Conservation (phyloP, 352 stramenopile species). For the Phytophthora rubi region DNA sequence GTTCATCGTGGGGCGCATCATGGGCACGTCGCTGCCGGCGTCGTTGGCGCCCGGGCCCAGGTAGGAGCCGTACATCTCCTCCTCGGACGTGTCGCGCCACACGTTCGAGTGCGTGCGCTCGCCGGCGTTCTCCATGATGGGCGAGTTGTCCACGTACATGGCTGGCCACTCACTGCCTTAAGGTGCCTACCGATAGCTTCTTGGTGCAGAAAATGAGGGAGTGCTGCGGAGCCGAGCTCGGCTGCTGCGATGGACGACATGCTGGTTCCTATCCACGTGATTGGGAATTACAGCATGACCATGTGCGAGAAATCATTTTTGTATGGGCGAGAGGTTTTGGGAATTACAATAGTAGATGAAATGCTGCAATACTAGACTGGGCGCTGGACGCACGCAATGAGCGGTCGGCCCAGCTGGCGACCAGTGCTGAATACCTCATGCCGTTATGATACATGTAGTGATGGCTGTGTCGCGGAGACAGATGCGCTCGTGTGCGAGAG, state of each 20-base stretch:
- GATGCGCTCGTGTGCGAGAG: not conserved
- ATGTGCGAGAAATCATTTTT: not conserved
- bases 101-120: slow-evolving; percentile 52
- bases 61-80: slow-evolving; percentile 80
- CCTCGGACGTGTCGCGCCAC: slow-evolving; percentile 77
- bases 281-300: not conserved
- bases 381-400: not conserved
- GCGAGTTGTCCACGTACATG: slow-evolving; percentile 40
- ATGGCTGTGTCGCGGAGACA: not conserved
- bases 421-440: not conserved
- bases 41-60: slow-evolving; percentile 49
- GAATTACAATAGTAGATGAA: not conserved
- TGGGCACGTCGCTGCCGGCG: slow-evolving; percentile 41
- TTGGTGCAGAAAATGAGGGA: not conserved
- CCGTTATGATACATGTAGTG: not conserved
- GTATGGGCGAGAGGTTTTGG: not conserved
- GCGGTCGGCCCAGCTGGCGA: not conserved
- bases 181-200: not conserved
- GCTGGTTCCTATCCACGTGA: not conserved
- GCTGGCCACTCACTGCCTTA: not conserved
- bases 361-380: not conserved
- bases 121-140: slow-evolving; percentile 40
- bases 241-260: not conserved
- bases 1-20: slow-evolving; percentile 60
- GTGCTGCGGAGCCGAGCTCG: not conserved